Evolutionary conservation across 345 rosid species (phyloP).

Genomic region (Zanthoxylum bungeanum): DNA sequence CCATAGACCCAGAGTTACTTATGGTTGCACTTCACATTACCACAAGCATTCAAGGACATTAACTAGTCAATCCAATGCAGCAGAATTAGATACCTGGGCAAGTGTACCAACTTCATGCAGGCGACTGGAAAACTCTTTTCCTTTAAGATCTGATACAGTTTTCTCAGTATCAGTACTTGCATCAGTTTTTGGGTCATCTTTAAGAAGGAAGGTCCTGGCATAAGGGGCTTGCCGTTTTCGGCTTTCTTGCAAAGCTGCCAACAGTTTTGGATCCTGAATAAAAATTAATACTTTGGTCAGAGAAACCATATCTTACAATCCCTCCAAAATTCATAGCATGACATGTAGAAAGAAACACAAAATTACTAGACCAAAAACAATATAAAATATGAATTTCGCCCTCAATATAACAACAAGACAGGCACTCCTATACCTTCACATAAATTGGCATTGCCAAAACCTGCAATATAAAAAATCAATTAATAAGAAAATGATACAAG

Average conservation of each 20-base stretch:
- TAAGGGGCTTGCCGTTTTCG: constrained; percentile 95
- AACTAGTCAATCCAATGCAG: constrained; percentile 1
- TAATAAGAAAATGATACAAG: constrained; percentile 3
- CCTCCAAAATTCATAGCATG: neutral
- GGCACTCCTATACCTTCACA: constrained; percentile 67
- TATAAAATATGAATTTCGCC: neutral
- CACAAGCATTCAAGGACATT: neutral
- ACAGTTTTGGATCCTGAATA: constrained; percentile 79
- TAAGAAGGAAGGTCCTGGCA: constrained; percentile 94
- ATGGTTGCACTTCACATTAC: neutral
- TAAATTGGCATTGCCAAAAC: constrained; percentile 95
- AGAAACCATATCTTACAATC: neutral
- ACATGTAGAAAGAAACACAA: neutral
- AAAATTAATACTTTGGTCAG: constrained; percentile 11
- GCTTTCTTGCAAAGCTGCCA: constrained; percentile 92
- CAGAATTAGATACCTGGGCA: constrained; percentile 63
- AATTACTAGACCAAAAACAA: neutral
- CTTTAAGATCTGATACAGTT: constrained; percentile 62
- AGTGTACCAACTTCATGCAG: constrained; percentile 98
- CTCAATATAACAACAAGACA: neutral
- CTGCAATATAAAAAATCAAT: constrained; percentile 38
- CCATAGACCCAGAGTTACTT: neutral
- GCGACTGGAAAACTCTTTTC: constrained; percentile 72
- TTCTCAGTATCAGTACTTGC: constrained; percentile 70
- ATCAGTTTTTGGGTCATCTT: constrained; percentile 81